phyloP scores from a whole-genome alignment of 108 stramenopile species.

The Nitzschia palea region DNA sequence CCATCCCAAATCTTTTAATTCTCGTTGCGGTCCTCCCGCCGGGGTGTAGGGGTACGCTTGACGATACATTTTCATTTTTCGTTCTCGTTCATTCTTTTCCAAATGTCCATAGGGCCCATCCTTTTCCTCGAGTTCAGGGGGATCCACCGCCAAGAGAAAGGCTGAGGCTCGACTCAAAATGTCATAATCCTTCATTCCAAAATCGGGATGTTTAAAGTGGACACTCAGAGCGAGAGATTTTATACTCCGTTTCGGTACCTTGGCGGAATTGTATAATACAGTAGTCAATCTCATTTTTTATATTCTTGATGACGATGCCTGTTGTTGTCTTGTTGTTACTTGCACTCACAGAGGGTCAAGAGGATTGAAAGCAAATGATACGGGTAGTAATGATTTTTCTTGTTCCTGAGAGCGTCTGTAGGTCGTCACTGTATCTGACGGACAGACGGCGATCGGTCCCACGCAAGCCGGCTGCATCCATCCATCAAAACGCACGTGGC shows the following conservation, averaged over 20 bases:
- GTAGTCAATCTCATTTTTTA: conserved; percentile 20
- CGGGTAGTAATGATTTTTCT: no score
- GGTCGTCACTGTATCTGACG: no score
- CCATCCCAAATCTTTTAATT: conserved; percentile 70
- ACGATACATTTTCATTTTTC: conserved; percentile 41
- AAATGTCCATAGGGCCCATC: conserved; percentile 42
- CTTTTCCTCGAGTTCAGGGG: conserved; percentile 23
- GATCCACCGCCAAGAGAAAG: conserved; percentile 78
- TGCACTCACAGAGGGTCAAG: no score
- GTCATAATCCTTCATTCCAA: conserved; percentile 88
- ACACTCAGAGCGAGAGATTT: conserved; percentile 79
- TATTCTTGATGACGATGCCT: no score
- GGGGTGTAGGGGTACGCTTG: conserved; percentile 62
- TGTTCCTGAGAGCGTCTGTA: no score
- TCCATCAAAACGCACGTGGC: no score
- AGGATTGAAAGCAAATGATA: no score
- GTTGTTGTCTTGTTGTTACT: no score
- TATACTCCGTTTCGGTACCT: conserved; percentile 3
- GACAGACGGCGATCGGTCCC: no score
- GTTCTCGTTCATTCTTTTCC: conserved; percentile 42
- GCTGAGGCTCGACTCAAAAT: conserved; percentile 78
- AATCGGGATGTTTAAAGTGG: conserved; percentile 77
- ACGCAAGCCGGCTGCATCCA: no score
- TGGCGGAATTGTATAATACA: conserved; percentile 10
- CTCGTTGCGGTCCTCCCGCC: conserved; percentile 53